These are phyloP conservation scores for Aureoboletus auriporus DNA, from an alignment of 768 basidiomycete genomes.

Conservation along the genomic window DNA sequence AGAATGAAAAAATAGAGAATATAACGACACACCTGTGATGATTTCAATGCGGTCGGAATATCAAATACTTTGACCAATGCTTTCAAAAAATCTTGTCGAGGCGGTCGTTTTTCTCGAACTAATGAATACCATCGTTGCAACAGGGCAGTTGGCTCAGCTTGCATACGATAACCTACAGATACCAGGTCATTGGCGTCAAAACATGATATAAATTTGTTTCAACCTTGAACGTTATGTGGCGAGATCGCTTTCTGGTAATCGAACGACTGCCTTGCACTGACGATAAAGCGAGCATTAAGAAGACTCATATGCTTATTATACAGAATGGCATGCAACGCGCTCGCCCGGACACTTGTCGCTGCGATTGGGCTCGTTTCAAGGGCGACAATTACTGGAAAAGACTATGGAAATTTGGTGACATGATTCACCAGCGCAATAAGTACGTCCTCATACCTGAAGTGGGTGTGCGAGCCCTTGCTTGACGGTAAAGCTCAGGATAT, in stretches of 20 bases:
- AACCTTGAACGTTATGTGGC: slow-evolving; percentile 52
- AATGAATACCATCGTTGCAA: slow-evolving; percentile 89
- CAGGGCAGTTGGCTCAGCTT: slow-evolving; percentile 65
- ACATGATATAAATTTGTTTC: slow-evolving; percentile 1
- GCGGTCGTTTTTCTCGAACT: slow-evolving; percentile 83
- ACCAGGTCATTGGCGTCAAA: slow-evolving; percentile 1
- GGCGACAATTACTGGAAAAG: slow-evolving; percentile 87
- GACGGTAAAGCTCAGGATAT: slow-evolving; percentile 89
- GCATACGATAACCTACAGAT: slow-evolving; percentile 57
- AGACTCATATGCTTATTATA: slow-evolving; percentile 89
- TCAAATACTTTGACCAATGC: slow-evolving; percentile 81
- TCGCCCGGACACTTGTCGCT: slow-evolving; percentile 68
- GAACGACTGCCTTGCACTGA: slow-evolving; percentile 79
- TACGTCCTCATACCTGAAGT: slow-evolving; percentile 59
- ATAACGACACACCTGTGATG: slow-evolving; percentile 46
- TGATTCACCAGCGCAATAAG: not conserved
- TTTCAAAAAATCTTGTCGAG: slow-evolving; percentile 84
- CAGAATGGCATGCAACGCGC: slow-evolving; percentile 72
- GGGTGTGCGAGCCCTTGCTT: slow-evolving; percentile 96
- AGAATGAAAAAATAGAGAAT: not conserved
- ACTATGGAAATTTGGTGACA: slow-evolving; percentile 40
- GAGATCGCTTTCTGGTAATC: slow-evolving; percentile 70
- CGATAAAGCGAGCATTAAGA: slow-evolving; percentile 78
- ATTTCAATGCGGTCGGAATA: slow-evolving; percentile 52
- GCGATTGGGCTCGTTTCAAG: slow-evolving; percentile 79